Conservation (phyloP, 2,329 filamentous ascomycete species). For the Cryphonectria carpinicola region DNA sequence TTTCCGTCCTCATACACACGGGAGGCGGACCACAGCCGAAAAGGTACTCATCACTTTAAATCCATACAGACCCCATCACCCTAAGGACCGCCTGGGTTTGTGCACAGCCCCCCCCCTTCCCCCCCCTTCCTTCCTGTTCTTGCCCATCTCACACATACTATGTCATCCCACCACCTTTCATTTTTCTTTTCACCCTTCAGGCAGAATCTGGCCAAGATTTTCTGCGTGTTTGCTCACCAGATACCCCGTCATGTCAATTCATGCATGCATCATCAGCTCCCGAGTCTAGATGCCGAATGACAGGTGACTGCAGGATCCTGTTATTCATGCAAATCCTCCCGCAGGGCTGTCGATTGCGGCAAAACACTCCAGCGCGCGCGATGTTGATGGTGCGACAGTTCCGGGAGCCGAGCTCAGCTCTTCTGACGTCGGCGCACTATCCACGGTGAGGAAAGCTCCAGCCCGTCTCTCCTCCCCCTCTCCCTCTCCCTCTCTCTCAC, state of each 20-base stretch:
- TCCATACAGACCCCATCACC: not conserved
- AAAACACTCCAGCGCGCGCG: not conserved
- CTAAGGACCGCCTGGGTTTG: not conserved
- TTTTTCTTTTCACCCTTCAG: not conserved
- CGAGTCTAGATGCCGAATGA: not conserved
- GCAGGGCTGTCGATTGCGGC: not conserved
- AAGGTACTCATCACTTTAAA: not conserved
- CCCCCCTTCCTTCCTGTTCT: not conserved
- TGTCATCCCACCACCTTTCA: not conserved
- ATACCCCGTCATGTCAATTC: not conserved
- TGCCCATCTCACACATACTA: not conserved
- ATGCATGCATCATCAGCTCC: not conserved
- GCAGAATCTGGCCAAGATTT: not conserved
- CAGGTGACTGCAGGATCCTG: not conserved
- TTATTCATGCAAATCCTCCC: constrained; percentile 7
- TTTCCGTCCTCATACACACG: constrained; percentile 7
- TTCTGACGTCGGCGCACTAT: not conserved
- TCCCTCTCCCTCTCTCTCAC: not conserved
- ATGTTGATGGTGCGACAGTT: constrained; percentile 18
- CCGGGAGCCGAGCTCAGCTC: constrained; percentile 14
- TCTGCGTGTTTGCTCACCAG: not conserved
- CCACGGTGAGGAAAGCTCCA: not conserved
- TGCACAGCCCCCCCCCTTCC: not conserved
- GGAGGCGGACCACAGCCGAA: constrained; percentile 5
- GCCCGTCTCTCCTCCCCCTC: not conserved